These are phyloP conservation scores for Mycena sanguinolenta DNA, from an alignment of 768 basidiomycete genomes.

Conservation along the genomic window DNA sequence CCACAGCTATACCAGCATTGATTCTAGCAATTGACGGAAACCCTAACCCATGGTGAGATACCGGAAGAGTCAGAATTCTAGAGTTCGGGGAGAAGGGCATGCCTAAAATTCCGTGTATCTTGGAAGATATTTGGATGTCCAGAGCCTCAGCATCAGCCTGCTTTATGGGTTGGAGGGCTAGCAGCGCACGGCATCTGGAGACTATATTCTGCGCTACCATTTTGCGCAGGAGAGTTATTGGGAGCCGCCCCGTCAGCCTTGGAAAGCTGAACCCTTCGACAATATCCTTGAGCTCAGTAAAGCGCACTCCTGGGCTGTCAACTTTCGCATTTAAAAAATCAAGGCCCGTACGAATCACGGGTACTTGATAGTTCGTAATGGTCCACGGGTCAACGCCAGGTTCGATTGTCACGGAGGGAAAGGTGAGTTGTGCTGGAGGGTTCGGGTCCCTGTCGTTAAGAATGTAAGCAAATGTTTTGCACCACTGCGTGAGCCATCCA, in stretches of 20 bases:
- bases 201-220: slow-evolving; percentile 19
- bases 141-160: slow-evolving; percentile 17
- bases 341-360: slow-evolving; percentile 1
- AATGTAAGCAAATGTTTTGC: slow-evolving; percentile 1
- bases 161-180: slow-evolving; percentile 24
- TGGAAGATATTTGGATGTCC: neutral
- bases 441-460: neutral
- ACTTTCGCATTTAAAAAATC: slow-evolving; percentile 21
- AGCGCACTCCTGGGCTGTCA: slow-evolving; percentile 10
- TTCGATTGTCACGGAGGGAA: slow-evolving; percentile 7
- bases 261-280: slow-evolving; percentile 27
- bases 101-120: slow-evolving; percentile 8
- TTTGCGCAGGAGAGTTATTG: slow-evolving; percentile 17
- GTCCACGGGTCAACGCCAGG: slow-evolving; percentile 13
- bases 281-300: slow-evolving; percentile 6
- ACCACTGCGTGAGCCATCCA: slow-evolving; percentile 26
- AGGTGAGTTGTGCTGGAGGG: neutral
- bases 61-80: slow-evolving; percentile 12
- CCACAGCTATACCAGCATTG: slow-evolving; percentile 18
- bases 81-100: slow-evolving; percentile 26
- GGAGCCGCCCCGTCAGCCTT: neutral
- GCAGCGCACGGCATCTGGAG: slow-evolving; percentile 15
- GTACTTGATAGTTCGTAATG: neutral
- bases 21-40: slow-evolving; percentile 30
- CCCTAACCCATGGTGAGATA: slow-evolving; percentile 11